These are phyloP conservation scores for Stachybotrys chartarum DNA, from an alignment of 2,329 filamentous ascomycete species.

Conservation along the genomic window DNA sequence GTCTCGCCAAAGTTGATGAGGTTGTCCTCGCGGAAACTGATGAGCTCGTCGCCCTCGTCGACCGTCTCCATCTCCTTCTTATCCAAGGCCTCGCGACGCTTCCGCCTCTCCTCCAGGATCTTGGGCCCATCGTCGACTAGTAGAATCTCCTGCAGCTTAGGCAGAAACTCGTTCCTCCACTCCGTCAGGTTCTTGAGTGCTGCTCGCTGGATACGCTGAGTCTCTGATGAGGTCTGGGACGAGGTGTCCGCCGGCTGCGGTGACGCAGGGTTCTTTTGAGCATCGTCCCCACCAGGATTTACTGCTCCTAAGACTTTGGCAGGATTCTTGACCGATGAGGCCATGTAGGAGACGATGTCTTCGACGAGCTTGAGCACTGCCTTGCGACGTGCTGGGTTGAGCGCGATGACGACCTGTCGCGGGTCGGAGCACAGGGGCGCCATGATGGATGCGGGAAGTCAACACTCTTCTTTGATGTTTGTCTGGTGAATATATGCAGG, in stretches of 20 bases:
- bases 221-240: slow-evolving; percentile 8
- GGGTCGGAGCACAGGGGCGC: slow-evolving; percentile 48
- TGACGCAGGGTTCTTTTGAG: slow-evolving; percentile 6
- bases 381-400: slow-evolving; percentile 44
- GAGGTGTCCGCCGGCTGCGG: slow-evolving; percentile 8
- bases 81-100: slow-evolving; percentile 34
- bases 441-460: slow-evolving; percentile 26
- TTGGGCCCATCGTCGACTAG: slow-evolving; percentile 40
- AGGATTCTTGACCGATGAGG: slow-evolving; percentile 37
- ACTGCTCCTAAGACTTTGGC: slow-evolving; percentile 23
- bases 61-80: slow-evolving; percentile 24
- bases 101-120: slow-evolving; percentile 38
- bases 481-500: too few relatives aligned
- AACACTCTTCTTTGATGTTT: background rate
- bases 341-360: slow-evolving; percentile 48
- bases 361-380: slow-evolving; percentile 43
- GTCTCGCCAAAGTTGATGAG: slow-evolving; percentile 33
- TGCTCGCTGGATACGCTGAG: slow-evolving; percentile 33
- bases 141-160: slow-evolving; percentile 61
- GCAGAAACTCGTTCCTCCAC: slow-evolving; percentile 69
- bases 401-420: slow-evolving; percentile 46
- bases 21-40: background rate
- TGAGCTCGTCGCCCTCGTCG: slow-evolving; percentile 21
- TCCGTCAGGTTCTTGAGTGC: slow-evolving; percentile 65
- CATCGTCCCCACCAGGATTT: slow-evolving; percentile 3